These are phyloP conservation scores for Sparassis latifolia DNA, from an alignment of 1,284 basidiomycete species.

Conservation along the genomic window DNA sequence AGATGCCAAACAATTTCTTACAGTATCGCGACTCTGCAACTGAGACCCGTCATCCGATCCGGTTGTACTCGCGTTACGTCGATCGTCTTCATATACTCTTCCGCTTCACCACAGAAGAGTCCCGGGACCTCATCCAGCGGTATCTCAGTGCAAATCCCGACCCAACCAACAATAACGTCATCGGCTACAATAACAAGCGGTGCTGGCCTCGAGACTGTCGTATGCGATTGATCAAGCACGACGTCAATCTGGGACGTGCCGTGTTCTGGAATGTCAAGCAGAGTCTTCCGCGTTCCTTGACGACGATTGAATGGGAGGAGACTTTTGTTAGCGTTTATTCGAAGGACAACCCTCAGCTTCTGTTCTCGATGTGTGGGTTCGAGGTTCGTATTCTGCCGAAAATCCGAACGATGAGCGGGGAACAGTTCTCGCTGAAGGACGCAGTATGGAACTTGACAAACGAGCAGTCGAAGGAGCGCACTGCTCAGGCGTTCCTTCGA, in stretches of 20 bases:
- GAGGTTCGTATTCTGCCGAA: constrained; percentile 97
- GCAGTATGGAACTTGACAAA: constrained; percentile 98
- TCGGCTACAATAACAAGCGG: constrained; percentile 98
- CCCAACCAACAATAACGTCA: constrained; percentile 98
- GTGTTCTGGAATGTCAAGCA: constrained; percentile 99
- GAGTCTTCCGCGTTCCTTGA: constrained; percentile 90
- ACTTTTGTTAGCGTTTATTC: constrained; percentile 96
- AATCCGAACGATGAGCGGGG: constrained; percentile 89
- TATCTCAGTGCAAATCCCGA: constrained; percentile 96
- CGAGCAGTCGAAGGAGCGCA: constrained; percentile 94
- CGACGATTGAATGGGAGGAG: constrained; percentile 99
- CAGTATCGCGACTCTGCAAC: constrained; percentile 91
- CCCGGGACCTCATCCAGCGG: constrained; percentile 95
- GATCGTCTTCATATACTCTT: constrained; percentile 93
- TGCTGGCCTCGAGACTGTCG: constrained; percentile 99
- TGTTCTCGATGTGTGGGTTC: constrained; percentile 98
- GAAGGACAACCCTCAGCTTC: constrained; percentile 94
- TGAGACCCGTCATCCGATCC: constrained; percentile 91
- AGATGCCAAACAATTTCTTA: constrained; percentile 94
- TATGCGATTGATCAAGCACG: constrained; percentile 99
- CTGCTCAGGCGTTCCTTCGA: constrained; percentile 94
- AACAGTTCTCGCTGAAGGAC: constrained; percentile 95
- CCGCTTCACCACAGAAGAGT: constrained; percentile 97
- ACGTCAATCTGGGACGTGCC: constrained; percentile 96
- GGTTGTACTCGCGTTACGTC: constrained; percentile 92